Conservation (phyloP, 345 rosid genomes). For the Hibiscus trionum region DNA sequence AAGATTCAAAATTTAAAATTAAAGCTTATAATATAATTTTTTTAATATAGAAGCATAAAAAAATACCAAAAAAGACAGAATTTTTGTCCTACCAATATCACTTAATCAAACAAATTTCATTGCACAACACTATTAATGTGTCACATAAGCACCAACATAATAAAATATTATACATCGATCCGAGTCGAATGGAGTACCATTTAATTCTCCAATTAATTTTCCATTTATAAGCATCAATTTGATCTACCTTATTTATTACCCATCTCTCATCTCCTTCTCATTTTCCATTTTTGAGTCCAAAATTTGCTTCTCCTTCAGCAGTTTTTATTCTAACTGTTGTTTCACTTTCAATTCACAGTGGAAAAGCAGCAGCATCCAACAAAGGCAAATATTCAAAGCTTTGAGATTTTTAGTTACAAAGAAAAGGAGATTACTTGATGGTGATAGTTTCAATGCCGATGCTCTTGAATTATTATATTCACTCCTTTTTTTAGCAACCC, state of each 20-base stretch:
- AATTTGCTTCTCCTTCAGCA: background rate
- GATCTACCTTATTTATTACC: background rate
- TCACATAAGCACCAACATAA: background rate
- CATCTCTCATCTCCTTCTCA: background rate
- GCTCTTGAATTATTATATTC: constrained; percentile 6
- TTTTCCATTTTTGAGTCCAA: background rate
- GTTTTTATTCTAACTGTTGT: background rate
- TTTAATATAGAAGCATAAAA: no score
- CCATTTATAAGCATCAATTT: background rate
- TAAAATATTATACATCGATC: no score
- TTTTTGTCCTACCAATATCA: no score
- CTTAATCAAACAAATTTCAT: no score
- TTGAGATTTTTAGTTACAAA: background rate
- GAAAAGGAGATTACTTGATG: constrained; percentile 24
- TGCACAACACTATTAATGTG: no score
- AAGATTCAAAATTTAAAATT: no score
- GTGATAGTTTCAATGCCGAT: constrained; percentile 59
- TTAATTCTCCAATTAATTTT: background rate
- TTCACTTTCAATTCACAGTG: background rate
- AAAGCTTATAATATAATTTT: no score
- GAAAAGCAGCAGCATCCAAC: background rate
- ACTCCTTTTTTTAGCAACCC: constrained; percentile 8
- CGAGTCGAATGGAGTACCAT: background rate
- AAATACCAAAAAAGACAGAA: no score
- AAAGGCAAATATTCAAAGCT: background rate